phyloP scores from a whole-genome alignment of 768 basidiomycete species.

The Leccinum arenicola region DNA sequence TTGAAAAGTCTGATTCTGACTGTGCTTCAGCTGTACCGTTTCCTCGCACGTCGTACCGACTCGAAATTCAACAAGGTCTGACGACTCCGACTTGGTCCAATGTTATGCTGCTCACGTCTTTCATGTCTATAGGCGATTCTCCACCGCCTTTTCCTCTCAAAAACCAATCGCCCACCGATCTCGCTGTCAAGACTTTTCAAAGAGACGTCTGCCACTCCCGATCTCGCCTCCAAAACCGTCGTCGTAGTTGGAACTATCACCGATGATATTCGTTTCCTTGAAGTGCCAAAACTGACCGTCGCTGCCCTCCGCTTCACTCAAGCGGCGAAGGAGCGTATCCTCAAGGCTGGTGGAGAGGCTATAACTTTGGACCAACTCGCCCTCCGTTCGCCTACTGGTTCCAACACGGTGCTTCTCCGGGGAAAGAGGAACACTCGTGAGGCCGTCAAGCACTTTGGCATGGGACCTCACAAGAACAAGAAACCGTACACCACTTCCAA shows the following conservation, averaged over 20 bases:
- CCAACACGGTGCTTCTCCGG: slow-evolving; percentile 91
- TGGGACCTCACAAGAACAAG: slow-evolving; percentile 98
- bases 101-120: slow-evolving; percentile 17
- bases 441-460: slow-evolving; percentile 97
- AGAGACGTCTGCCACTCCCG: slow-evolving; percentile 66
- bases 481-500: slow-evolving; percentile 95
- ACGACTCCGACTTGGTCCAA: slow-evolving; percentile 4
- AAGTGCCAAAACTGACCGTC: slow-evolving; percentile 86
- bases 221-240: slow-evolving; percentile 77
- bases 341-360: slow-evolving; percentile 92
- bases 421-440: slow-evolving; percentile 93
- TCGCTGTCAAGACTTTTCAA: slow-evolving; percentile 91
- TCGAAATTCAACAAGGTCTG: slow-evolving; percentile 90
- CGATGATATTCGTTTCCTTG: slow-evolving; percentile 86
- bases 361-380: slow-evolving; percentile 97
- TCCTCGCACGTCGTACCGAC: slow-evolving; percentile 96
- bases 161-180: slow-evolving; percentile 94
- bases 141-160: slow-evolving; percentile 94
- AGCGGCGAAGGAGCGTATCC: slow-evolving; percentile 90
- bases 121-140: slow-evolving; percentile 69
- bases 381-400: slow-evolving; percentile 87
- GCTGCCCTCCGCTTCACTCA: slow-evolving; percentile 95
- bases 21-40: slow-evolving; percentile 83
- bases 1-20: slow-evolving; percentile 12
- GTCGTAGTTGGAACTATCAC: slow-evolving; percentile 91